Evolutionary conservation across 2,329 filamentous ascomycete genomes (phyloP).

Genomic region (Trichoderma arundinaceum): DNA sequence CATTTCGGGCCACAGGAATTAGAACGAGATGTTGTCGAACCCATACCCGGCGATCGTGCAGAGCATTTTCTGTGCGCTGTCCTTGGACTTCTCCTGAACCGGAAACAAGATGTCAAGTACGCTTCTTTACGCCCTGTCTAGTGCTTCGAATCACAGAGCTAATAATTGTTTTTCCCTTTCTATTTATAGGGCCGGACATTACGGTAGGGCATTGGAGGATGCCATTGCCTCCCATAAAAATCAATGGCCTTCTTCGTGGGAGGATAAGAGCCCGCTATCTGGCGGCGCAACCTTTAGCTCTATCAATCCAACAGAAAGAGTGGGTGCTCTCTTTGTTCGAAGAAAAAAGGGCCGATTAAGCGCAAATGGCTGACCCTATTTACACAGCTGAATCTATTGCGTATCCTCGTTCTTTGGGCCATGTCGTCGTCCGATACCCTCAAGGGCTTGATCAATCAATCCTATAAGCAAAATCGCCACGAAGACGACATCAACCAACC

Average conservation of each 20-base stretch:
- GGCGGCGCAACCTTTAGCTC: slow-evolving; percentile 80
- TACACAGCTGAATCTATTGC: slow-evolving; percentile 76
- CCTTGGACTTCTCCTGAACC: slow-evolving; percentile 85
- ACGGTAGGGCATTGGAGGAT: slow-evolving; percentile 91
- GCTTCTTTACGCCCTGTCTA: slow-evolving; percentile 42
- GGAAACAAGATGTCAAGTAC: slow-evolving; percentile 99
- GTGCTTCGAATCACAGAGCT: slow-evolving; percentile 3
- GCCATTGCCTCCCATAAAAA: slow-evolving; percentile 81
- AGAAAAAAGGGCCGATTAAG: not conserved
- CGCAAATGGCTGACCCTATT: slow-evolving; percentile 30
- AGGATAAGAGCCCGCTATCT: slow-evolving; percentile 79
- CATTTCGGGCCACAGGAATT: slow-evolving; percentile 96
- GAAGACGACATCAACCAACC: slow-evolving; percentile 82
- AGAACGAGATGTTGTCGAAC: slow-evolving; percentile 81
- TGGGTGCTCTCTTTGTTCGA: slow-evolving; percentile 50
- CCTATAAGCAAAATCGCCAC: slow-evolving; percentile 86
- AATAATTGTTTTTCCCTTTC: slow-evolving; percentile 33
- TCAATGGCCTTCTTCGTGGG: slow-evolving; percentile 89
- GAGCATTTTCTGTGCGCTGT: slow-evolving; percentile 90
- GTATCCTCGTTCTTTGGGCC: slow-evolving; percentile 85
- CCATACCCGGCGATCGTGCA: slow-evolving; percentile 79
- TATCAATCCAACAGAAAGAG: slow-evolving; percentile 81
- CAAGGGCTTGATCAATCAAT: slow-evolving; percentile 79
- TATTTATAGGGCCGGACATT: slow-evolving; percentile 77
- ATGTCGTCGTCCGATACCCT: slow-evolving; percentile 86